Conservation (phyloP, 1,284 basidiomycete species). For the Ustilago bromivora region DNA sequence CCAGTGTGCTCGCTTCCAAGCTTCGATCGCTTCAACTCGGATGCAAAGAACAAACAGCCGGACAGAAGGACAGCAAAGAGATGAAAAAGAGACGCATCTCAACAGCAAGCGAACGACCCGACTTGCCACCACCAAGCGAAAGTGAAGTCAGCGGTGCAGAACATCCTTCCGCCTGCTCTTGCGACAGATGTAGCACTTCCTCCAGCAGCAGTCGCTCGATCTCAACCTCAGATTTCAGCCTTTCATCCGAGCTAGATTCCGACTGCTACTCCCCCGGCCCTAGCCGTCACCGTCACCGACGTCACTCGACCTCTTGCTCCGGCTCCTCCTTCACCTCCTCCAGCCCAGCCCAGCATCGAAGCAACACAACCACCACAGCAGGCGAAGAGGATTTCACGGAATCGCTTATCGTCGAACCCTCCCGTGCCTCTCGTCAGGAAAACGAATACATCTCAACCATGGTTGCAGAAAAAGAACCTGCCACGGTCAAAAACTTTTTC, state of each 20-base stretch:
- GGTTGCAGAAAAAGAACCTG: constrained; percentile 79
- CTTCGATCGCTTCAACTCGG: constrained; percentile 8
- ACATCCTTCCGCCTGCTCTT: constrained; percentile 5
- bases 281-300: neutral
- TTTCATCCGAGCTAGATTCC: constrained; percentile 25
- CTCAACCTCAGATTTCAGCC: constrained; percentile 23
- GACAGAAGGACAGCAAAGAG: constrained; percentile 14
- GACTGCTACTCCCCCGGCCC: neutral
- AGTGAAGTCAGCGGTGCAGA: constrained; percentile 8
- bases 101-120: constrained; percentile 43
- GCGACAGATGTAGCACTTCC: constrained; percentile 1
- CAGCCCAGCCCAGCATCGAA: neutral
- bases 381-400: constrained; percentile 14
- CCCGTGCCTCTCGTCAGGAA: constrained; percentile 80
- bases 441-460: constrained; percentile 84
- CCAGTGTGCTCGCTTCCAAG: constrained; percentile 6
- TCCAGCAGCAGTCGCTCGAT: constrained; percentile 5
- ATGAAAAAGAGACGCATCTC: constrained; percentile 34
- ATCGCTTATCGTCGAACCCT: constrained; percentile 83
- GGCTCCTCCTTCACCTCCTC: neutral
- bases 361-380: neutral
- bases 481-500: constrained; percentile 47
- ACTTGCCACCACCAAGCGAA: constrained; percentile 39
- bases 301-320: neutral
- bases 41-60: neutral